phyloP scores from a whole-genome alignment of 352 stramenopile genomes.

The Phytophthora ramorum region DNA sequence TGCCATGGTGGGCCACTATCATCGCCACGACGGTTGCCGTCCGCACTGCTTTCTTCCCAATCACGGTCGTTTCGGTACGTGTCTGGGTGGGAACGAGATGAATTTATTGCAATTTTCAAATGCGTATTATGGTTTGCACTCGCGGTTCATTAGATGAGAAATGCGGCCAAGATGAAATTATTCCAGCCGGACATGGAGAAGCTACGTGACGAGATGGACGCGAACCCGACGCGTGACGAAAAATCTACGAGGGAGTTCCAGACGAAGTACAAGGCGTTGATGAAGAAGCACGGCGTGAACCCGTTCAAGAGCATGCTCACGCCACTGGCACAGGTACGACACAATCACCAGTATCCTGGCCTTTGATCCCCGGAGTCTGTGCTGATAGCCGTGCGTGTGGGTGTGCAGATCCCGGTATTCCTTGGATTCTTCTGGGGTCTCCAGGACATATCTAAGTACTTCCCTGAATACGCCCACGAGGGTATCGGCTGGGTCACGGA shows the following conservation, averaged over 20 bases:
- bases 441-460: conserved; percentile 81
- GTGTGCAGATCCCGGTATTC: conserved; percentile 79
- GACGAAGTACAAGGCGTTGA: conserved; percentile 77
- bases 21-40: conserved; percentile 82
- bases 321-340: conserved; percentile 59
- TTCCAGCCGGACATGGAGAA: conserved; percentile 89
- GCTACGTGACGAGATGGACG: conserved; percentile 72
- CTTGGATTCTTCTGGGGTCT: conserved; percentile 89
- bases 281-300: conserved; percentile 86
- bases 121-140: not conserved
- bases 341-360: not conserved
- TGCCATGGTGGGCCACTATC: conserved; percentile 91
- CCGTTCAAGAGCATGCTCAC: conserved; percentile 77
- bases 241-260: conserved; percentile 71
- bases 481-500: conserved; percentile 87
- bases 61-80: conserved; percentile 82
- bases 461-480: conserved; percentile 75
- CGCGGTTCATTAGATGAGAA: conserved; percentile 61
- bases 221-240: conserved; percentile 47
- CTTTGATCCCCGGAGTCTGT: not conserved
- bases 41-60: conserved; percentile 74
- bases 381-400: not conserved
- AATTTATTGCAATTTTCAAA: not conserved
- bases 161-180: conserved; percentile 85
- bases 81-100: not conserved